Evolutionary conservation across 1,284 basidiomycete genomes (phyloP).

Genomic region (Fomitopsis palustris): DNA sequence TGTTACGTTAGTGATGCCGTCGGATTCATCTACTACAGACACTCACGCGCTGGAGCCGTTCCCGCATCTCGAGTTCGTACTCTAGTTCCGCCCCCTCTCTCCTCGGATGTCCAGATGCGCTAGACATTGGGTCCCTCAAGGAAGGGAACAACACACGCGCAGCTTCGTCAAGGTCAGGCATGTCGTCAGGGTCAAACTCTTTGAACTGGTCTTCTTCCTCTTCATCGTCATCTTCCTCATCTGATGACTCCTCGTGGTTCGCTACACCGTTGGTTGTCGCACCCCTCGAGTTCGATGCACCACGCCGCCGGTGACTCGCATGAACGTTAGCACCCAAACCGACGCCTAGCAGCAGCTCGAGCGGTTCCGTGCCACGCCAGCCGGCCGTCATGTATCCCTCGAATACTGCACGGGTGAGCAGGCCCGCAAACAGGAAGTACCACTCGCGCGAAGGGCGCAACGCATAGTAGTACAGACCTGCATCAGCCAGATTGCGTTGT

Average conservation of each 20-base stretch:
- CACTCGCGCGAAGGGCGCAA: slow-evolving; percentile 69
- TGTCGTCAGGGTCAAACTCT: slow-evolving; percentile 72
- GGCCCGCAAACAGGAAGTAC: slow-evolving; percentile 73
- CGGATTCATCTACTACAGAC: not conserved
- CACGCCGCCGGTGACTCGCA: not conserved
- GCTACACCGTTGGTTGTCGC: slow-evolving; percentile 6
- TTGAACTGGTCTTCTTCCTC: slow-evolving; percentile 41
- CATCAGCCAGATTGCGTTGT: slow-evolving; percentile 18
- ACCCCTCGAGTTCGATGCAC: not conserved
- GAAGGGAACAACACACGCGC: slow-evolving; percentile 66
- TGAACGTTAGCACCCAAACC: slow-evolving; percentile 50
- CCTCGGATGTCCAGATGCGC: slow-evolving; percentile 17
- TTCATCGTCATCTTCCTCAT: slow-evolving; percentile 26
- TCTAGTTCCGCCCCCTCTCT: slow-evolving; percentile 55
- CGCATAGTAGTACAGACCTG: slow-evolving; percentile 39
- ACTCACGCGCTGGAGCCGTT: slow-evolving; percentile 62
- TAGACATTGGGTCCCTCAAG: slow-evolving; percentile 33
- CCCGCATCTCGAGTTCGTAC: slow-evolving; percentile 64
- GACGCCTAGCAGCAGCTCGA: slow-evolving; percentile 71
- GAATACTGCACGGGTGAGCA: slow-evolving; percentile 74
- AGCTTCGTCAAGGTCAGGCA: slow-evolving; percentile 65
- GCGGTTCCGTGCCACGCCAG: slow-evolving; percentile 68
- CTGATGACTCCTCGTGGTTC: not conserved
- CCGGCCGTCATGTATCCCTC: slow-evolving; percentile 79
- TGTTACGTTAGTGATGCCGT: not conserved